Percentiles rank a stretch among this genome's conserved stretches.
These are phyloP conservation scores for Trichoderma asperelloides DNA, from an alignment of 495 filamentous ascomycete species.

Conservation along the genomic window DNA sequence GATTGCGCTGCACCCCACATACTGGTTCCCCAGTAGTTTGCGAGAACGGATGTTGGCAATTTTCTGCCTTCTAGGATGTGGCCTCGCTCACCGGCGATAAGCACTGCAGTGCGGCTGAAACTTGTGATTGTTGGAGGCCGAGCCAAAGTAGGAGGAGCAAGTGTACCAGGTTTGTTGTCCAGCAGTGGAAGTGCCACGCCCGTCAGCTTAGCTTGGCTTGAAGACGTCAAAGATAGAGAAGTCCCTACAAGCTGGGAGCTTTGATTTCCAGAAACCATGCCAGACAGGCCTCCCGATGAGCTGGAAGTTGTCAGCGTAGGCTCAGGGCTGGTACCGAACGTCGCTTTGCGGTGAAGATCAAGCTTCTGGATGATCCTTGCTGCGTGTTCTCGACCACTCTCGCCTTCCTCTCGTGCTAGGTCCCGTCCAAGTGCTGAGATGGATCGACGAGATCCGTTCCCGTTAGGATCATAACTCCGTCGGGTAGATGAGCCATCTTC, in stretches of 20 bases:
- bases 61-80: constrained; percentile 56
- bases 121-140: constrained; percentile 80
- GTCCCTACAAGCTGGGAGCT: background rate
- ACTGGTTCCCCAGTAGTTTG: constrained; percentile 84
- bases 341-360: constrained; percentile 77
- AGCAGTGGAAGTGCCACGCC: constrained; percentile 40
- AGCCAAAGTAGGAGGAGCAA: constrained; percentile 76
- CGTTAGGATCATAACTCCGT: constrained; percentile 62
- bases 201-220: constrained; percentile 64
- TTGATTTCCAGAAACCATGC: constrained; percentile 45
- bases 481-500: constrained; percentile 48
- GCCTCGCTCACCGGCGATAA: constrained; percentile 67
- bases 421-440: constrained; percentile 26
- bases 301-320: constrained; percentile 26
- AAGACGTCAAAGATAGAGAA: constrained; percentile 53
- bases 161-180: constrained; percentile 43
- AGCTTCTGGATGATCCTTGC: constrained; percentile 86
- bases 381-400: constrained; percentile 65
- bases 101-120: constrained; percentile 78
- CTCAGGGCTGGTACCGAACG: constrained; percentile 36
- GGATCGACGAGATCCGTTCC: constrained; percentile 34
- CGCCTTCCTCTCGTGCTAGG: constrained; percentile 47
- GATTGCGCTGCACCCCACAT: constrained; percentile 74
- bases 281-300: constrained; percentile 42
- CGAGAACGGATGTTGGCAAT: constrained; percentile 76